Base-by-base conservation (phyloP, 192 early-diverging fungal genomes). In the Entophlyctis luteolus region DNA sequence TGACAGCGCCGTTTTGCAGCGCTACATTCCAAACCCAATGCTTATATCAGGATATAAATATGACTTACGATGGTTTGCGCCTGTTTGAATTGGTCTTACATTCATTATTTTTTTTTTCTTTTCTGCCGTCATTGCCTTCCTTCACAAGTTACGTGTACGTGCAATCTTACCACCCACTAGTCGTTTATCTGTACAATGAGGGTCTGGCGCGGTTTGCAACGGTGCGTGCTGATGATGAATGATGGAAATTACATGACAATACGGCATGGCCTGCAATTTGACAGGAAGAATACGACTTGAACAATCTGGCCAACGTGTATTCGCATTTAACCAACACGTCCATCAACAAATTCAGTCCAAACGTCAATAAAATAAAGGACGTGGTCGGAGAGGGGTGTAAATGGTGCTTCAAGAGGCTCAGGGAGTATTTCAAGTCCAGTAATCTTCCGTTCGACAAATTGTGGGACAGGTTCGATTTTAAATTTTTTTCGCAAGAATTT, bases 281-380 rank as follows among this genome's bases (percentile, higher is more conserved):
- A 16, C 50, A 73, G 72, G 54, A 16, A 27, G 55, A 18, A 14
- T 78, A 72, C 65, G 56, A 67, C 55, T 37, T 70, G 22, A 22
- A 16, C 3, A 48, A 35, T n/a, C 66, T 78, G 28, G 29, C 62
- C 28, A 71, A 81, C 52, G 18, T 29, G 14, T 81, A 69, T 59
- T 72, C 80, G 0, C 80, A 81, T 52, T 73, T 81, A 18, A 81
- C 80, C 23, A 81, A 81, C 68, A 81, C 80, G 32, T 81, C 80
- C 46, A 81, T 81, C 74, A 81, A 81, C 67, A 81, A 81, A 55
- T 31, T 65, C 28, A 68, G 57, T 22, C 80, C 80, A 6, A 59
- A 49, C 0, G 50, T 81, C 20, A 46, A 76, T 23, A 25, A 55
- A 22, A 52, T 57, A 16, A 81, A 81, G 49, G 71, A 71, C 18